These are phyloP conservation scores for Ceratocystis colombiana DNA, from an alignment of 2,329 filamentous ascomycete species.

Conservation along the genomic window DNA sequence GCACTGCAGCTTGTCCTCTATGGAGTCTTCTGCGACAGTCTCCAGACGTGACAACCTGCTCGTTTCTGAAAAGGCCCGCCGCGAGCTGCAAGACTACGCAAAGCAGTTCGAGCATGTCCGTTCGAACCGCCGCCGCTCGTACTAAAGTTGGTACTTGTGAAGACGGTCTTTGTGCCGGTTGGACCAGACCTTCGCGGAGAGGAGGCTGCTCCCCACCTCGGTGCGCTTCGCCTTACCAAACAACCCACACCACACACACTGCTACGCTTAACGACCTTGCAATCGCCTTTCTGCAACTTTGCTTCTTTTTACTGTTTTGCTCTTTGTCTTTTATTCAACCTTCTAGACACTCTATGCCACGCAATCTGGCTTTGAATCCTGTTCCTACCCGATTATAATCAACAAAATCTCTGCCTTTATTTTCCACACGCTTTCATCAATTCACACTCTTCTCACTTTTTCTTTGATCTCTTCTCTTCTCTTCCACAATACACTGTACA, in stretches of 20 bases:
- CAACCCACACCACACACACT: neutral
- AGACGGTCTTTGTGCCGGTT: neutral
- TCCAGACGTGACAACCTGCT: constrained; percentile 41
- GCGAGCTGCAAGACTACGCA: constrained; percentile 75
- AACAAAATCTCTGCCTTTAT: constrained; percentile 17
- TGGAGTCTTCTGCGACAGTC: constrained; percentile 52
- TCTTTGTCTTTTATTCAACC: constrained; percentile 24
- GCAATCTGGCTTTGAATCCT: constrained; percentile 5
- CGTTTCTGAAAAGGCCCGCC: constrained; percentile 65
- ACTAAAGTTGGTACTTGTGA: constrained; percentile 34
- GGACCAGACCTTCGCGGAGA: constrained; percentile 4
- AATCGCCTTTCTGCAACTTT: constrained; percentile 24
- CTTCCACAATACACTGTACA: constrained; percentile 19
- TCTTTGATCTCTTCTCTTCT: neutral
- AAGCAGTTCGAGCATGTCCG: constrained; percentile 79
- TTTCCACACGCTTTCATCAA: neutral
- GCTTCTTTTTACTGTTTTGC: constrained; percentile 24
- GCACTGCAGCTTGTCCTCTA: constrained; percentile 72
- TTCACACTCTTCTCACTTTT: neutral
- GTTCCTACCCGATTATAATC: constrained; percentile 16
- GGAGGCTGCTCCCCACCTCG: constrained; percentile 14
- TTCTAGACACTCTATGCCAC: constrained; percentile 14
- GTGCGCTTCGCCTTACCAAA: neutral
- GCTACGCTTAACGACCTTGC: constrained; percentile 28
- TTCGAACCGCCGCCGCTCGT: constrained; percentile 47